Evolutionary conservation across 2,329 filamentous ascomycete species (phyloP), one percentile per base, ranked within the genome.

Genomic region (Remersonia thermophila): DNA sequence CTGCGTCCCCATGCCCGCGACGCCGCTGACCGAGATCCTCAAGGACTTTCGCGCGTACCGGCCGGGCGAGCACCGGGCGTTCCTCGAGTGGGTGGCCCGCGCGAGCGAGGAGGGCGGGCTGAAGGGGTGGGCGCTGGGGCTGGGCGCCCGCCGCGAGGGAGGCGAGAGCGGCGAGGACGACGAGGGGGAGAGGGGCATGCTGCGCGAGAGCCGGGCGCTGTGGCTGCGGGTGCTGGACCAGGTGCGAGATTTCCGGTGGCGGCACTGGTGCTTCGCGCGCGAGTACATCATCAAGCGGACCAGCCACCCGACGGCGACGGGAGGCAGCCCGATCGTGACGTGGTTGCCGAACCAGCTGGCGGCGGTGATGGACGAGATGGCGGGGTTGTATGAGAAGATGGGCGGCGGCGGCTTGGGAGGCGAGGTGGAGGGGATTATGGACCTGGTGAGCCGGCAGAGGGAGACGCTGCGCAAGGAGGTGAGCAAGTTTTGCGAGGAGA

Each of bases 101-200:
- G 61, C 60, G 40, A 64, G 69, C 5, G 47, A 53, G 16, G 55
- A 66, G 23, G 54, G 74, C 1, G 66, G 67, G 7, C 59, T 89
- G 86, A 60, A 95, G 95, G 85, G 94, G 93, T 83, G 72, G 49
- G 51, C 77, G 80, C 60, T 95, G 86, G 76, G 73, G 0, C 61
- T 78, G 12, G 32, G 74, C 80, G 2, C 84, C 91, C 59, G 95
- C 94, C 58, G 50, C 9, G 20, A 23, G 9, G 20, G 9, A 23
- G 20, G 9, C 5, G 20, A 23, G 9, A 9, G 9, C 5, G 20
- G 9, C 5, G 20, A 23, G 9, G 37, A 62, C 53, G 94, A 93
- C 62, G 95, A 94, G 65, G 94, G 94, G 9, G 89, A 93, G 27
- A 86, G 80, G 73, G 93, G 94, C 48, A 73, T 80, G 41, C 80